Evolutionary conservation across 2,329 filamentous ascomycete species (phyloP), one percentile per base, ranked within the genome.

Genomic region (Phialophora chinensis): DNA sequence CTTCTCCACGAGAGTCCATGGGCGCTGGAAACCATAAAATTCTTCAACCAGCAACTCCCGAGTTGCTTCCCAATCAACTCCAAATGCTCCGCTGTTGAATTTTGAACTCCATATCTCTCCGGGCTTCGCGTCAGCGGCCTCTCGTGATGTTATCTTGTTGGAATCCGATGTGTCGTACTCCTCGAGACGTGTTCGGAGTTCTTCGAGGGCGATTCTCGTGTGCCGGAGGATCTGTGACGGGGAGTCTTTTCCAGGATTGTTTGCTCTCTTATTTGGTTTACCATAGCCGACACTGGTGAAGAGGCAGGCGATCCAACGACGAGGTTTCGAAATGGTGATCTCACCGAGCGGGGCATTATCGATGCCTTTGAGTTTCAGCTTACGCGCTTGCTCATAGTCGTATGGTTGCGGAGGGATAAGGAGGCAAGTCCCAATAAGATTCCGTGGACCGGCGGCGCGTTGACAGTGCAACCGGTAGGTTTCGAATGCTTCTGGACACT

Each of bases 11-110:
- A 71, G 59, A 20, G 56, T 59, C 70, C 68, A 72, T 4, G 61
- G 62, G 14, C 67, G 54, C 49, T 64, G 62, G 49, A 63, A 71
- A 8, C 57, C 57, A 12, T 29, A 35, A 49, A 72, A 72, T 25
- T 71, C 67, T 14, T 73, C 71, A 60, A 81, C 76, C 44, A 88
- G 60, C 0, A 84, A 74, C 4, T 67, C 70, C 64, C 77, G 78
- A 0, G 85, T 86, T 38, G 77, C 73, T 63, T 78, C 74, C 87
- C 87, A 89, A 12, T 80, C 76, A 29, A 88, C 84, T 0, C 75
- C 77, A 73, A 89, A 89, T 38, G 83, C 74, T 0, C 85, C 86
- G 29, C 84, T 83, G 72, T 88, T 88, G 69, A 89, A 86, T 65
- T 80, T 81, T 69, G 84, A 85, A 63, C 84, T 82, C 66, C 80